These are phyloP conservation scores for Saitozyma sp. DNA, from an alignment of 768 basidiomycete species.

Conservation along the genomic window DNA sequence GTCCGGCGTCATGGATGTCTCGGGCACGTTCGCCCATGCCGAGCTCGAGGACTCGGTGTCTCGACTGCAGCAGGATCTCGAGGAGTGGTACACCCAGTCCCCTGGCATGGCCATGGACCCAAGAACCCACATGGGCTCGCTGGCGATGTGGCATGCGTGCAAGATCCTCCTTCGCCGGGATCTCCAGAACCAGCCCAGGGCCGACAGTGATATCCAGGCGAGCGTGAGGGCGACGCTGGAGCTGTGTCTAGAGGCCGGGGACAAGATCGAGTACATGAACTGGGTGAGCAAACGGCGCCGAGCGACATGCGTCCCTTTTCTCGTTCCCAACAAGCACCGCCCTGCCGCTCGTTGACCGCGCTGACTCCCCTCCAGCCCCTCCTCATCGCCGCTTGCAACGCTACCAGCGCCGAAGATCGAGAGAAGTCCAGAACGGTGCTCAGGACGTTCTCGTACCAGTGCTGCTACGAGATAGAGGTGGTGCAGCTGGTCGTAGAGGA, in stretches of 20 bases:
- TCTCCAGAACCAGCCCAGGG: conserved; percentile 1
- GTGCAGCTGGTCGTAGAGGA: conserved; percentile 21
- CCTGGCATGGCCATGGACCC: not conserved
- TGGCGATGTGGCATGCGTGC: conserved; percentile 29
- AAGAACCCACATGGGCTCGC: conserved; percentile 12
- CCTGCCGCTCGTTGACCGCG: not conserved
- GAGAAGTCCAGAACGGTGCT: conserved; percentile 10
- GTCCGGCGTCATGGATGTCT: not conserved
- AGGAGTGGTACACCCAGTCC: not conserved
- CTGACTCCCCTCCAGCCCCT: conserved; percentile 16
- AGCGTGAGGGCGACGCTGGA: conserved; percentile 19
- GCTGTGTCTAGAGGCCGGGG: conserved; percentile 20
- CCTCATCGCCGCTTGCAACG: conserved; percentile 20
- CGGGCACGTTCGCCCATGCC: not conserved
- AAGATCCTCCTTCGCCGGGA: conserved; percentile 16
- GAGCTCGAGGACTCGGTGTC: not conserved
- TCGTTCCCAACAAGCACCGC: not conserved
- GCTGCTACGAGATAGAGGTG: conserved; percentile 28
- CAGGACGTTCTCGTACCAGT: conserved; percentile 26
- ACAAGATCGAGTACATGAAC: conserved; percentile 33
- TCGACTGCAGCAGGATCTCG: not conserved
- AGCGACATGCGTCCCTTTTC: not conserved
- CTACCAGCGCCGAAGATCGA: conserved; percentile 6
- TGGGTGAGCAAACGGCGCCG: conserved; percentile 18
- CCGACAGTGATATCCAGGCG: conserved; percentile 14